phyloP scores from a whole-genome alignment of 2,329 filamentous ascomycete species.

The Colletotrichum sp. region DNA sequence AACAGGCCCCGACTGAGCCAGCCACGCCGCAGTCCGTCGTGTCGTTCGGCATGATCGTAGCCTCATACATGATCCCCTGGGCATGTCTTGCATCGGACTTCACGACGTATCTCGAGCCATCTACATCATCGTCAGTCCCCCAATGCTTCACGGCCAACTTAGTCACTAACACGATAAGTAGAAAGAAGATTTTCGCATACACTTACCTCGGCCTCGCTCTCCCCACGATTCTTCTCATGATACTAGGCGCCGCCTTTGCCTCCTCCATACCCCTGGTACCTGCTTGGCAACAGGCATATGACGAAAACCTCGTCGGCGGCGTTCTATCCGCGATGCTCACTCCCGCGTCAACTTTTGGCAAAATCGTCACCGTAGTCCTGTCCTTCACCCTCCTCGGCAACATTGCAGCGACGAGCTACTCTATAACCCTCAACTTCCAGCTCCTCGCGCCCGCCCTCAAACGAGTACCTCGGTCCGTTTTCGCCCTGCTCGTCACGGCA shows the following conservation, averaged over 20 bases:
- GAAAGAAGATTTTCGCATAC: constrained; percentile 56
- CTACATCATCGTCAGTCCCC: constrained; percentile 41
- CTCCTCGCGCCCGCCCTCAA: constrained; percentile 38
- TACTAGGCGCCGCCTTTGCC: constrained; percentile 44
- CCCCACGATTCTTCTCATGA: constrained; percentile 34
- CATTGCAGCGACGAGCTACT: constrained; percentile 43
- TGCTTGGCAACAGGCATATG: constrained; percentile 32
- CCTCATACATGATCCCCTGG: constrained; percentile 69
- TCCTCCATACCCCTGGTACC: constrained; percentile 32
- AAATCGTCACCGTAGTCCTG: constrained; percentile 39
- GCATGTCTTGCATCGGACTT: constrained; percentile 64
- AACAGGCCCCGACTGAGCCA: constrained; percentile 36
- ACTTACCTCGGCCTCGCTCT: constrained; percentile 60
- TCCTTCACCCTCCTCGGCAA: constrained; percentile 42
- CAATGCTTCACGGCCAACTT: background rate
- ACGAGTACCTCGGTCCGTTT: constrained; percentile 44
- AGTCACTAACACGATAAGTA: background rate
- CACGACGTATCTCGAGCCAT: constrained; percentile 63
- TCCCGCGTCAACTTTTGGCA: constrained; percentile 36
- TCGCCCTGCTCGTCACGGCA: constrained; percentile 41
- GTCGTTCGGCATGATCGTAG: constrained; percentile 65
- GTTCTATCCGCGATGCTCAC: constrained; percentile 35
- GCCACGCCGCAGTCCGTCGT: constrained; percentile 52
- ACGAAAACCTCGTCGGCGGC: constrained; percentile 32
- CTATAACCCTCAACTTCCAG: constrained; percentile 44